Conservation (phyloP, 331 rosid species). For the Quercus tomentella region DNA sequence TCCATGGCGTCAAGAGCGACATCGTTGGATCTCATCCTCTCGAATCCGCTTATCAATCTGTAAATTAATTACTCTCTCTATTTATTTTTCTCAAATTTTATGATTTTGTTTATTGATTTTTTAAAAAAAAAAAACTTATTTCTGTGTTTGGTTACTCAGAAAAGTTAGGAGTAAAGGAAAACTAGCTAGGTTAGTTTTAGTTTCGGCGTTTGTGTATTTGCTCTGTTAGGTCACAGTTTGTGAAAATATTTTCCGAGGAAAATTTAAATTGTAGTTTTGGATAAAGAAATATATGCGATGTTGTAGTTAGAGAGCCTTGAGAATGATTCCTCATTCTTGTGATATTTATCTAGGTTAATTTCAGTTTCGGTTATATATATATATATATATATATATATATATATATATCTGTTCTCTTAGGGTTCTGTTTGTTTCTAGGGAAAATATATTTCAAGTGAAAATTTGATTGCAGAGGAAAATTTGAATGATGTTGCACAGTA, state of each 20-base stretch:
- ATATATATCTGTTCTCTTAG: background rate
- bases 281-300: too few species aligned
- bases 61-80: constrained; percentile 24
- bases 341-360: too few species aligned
- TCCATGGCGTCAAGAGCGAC: constrained; percentile 64
- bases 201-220: too few species aligned
- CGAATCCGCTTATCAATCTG: constrained; percentile 62
- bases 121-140: background rate
- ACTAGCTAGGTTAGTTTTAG: too few species aligned
- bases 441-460: background rate
- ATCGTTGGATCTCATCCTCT: constrained; percentile 72
- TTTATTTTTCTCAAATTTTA: background rate
- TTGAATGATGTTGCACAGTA: background rate
- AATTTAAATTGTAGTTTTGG: too few species aligned
- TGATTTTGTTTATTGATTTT: background rate
- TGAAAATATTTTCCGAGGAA: too few species aligned
- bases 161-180: background rate
- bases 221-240: too few species aligned
- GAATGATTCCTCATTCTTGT: too few species aligned
- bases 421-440: background rate
- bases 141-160: background rate
- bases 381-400: too few species aligned
- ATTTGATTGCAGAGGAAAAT: background rate
- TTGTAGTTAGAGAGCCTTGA: too few species aligned
- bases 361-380: too few species aligned